Conservation (phyloP, 2,329 filamentous ascomycete genomes). For the Cordyceps militaris region DNA sequence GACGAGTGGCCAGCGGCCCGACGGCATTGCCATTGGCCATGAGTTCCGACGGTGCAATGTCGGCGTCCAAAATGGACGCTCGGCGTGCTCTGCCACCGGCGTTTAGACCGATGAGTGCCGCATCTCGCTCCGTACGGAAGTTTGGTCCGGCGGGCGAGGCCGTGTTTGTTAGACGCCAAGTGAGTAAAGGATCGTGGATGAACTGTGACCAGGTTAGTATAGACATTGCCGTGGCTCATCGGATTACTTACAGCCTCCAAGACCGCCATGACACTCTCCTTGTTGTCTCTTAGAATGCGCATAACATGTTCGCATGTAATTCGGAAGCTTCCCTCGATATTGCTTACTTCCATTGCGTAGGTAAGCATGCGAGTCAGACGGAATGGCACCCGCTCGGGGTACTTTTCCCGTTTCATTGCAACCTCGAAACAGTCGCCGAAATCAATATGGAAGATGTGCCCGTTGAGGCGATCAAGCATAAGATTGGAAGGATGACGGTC, state of each 20-base stretch:
- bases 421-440: slow-evolving; percentile 99
- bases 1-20: slow-evolving; percentile 41
- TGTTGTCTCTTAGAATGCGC: slow-evolving; percentile 92
- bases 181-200: slow-evolving; percentile 97
- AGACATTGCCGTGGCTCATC: not conserved
- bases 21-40: slow-evolving; percentile 40
- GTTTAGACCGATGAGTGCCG: slow-evolving; percentile 39
- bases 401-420: slow-evolving; percentile 99
- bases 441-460: slow-evolving; percentile 97
- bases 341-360: slow-evolving; percentile 99
- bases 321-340: slow-evolving; percentile 96
- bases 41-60: slow-evolving; percentile 52
- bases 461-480: slow-evolving; percentile 92
- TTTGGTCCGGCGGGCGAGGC: slow-evolving; percentile 59
- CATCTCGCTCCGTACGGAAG: slow-evolving; percentile 55
- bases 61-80: slow-evolving; percentile 61
- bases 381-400: slow-evolving; percentile 96
- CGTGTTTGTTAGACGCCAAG: slow-evolving; percentile 75
- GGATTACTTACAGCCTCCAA: slow-evolving; percentile 76
- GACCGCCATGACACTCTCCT: slow-evolving; percentile 97
- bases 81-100: slow-evolving; percentile 50
- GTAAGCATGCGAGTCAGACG: slow-evolving; percentile 97
- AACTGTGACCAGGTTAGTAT: slow-evolving; percentile 50
- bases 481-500: slow-evolving; percentile 97
- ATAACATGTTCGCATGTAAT: slow-evolving; percentile 99